phyloP scores from a whole-genome alignment of 129 eudicot species.

The Logfia minima region DNA sequence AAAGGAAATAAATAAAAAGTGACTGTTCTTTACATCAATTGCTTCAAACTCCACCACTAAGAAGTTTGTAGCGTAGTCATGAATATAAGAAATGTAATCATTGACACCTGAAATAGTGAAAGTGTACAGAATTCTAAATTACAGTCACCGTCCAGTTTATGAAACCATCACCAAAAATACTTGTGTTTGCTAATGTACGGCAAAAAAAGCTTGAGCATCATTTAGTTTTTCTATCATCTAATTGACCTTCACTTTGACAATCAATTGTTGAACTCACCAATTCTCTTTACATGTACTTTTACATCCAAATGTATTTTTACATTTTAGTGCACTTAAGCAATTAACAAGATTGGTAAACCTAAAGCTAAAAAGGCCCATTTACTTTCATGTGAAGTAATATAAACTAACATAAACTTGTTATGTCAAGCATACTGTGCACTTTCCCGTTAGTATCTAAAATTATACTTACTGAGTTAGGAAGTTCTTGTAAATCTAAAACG shows the following conservation, averaged over 20 bases:
- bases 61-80: too few species aligned
- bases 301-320: background rate
- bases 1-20: too few species aligned
- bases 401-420: conserved; percentile 8
- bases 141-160: too few species aligned
- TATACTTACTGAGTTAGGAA: conserved; percentile 66
- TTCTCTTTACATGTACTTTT: conserved; percentile 1
- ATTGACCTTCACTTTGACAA: background rate
- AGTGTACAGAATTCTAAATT: too few species aligned
- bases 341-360: conserved; percentile 1
- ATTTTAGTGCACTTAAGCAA: conserved; percentile 1
- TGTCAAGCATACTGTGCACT: conserved; percentile 6
- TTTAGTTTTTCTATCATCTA: background rate
- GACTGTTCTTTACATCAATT: too few species aligned
- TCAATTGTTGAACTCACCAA: background rate
- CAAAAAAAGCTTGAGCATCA: background rate
- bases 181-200: conserved; percentile 1
- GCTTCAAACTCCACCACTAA: too few species aligned
- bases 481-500: conserved; percentile 90
- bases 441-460: conserved; percentile 1
- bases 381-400: conserved; percentile 7
- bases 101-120: too few species aligned
- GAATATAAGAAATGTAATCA: too few species aligned
- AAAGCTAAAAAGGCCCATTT: background rate
- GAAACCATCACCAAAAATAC: background rate